Conservation (phyloP, 495 filamentous ascomycete genomes). For the Cairneyella variabilis region DNA sequence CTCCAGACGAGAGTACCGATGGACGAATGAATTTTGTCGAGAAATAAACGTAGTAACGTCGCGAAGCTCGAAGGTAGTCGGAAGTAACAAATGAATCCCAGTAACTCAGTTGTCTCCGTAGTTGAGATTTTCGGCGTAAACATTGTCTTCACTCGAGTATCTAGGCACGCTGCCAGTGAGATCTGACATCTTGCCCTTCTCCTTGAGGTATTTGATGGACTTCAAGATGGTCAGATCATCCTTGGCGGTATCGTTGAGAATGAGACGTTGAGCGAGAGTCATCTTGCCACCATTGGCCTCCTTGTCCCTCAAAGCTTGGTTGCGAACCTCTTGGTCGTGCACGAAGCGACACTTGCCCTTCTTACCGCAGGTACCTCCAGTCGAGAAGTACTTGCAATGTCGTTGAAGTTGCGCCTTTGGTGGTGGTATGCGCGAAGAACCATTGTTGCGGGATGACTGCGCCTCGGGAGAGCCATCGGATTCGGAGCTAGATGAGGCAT, state of each 20-base stretch:
- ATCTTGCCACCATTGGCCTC: slow-evolving; percentile 50
- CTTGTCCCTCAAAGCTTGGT: slow-evolving; percentile 47
- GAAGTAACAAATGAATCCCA: slow-evolving; percentile 4
- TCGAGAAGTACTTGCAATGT: slow-evolving; percentile 59
- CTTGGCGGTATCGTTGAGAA: slow-evolving; percentile 53
- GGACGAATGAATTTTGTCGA: not conserved
- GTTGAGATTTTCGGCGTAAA: slow-evolving; percentile 21
- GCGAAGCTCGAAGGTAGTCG: not conserved
- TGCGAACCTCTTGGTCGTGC: slow-evolving; percentile 49
- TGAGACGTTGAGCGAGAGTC: slow-evolving; percentile 51
- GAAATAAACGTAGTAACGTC: not conserved
- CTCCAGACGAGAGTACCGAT: not conserved
- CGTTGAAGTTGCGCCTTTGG: slow-evolving; percentile 46
- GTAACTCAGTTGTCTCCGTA: slow-evolving; percentile 18
- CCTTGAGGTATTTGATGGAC: slow-evolving; percentile 46
- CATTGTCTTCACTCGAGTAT: slow-evolving; percentile 17
- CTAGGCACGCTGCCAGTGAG: slow-evolving; percentile 20
- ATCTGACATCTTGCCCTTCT: slow-evolving; percentile 35
- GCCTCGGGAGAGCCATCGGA: slow-evolving; percentile 43
- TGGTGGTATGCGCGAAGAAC: slow-evolving; percentile 23
- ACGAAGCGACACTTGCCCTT: slow-evolving; percentile 63
- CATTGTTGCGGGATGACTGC: slow-evolving; percentile 37
- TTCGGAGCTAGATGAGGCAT: slow-evolving; percentile 33
- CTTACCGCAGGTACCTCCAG: slow-evolving; percentile 57
- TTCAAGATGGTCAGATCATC: slow-evolving; percentile 53